Percentiles rank a stretch among this genome's conserved stretches.
Evolutionary conservation across 2,329 filamentous ascomycete genomes (phyloP).

Genomic region (Aspergillus sp.): DNA sequence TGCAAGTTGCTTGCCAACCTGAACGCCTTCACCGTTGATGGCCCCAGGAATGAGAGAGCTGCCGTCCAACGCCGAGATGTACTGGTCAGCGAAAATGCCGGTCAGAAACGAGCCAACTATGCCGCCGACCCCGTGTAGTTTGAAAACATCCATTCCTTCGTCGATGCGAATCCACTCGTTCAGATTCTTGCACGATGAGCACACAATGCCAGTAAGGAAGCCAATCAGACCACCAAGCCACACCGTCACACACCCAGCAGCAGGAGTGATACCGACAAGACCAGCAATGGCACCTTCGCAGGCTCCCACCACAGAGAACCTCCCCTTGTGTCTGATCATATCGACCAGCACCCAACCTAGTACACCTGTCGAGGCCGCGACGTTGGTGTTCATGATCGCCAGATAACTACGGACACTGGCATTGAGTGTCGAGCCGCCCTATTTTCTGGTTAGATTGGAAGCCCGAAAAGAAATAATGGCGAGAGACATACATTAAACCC

Average conservation of each 20-base stretch:
- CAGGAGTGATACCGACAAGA: constrained; percentile 61
- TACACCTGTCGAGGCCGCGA: constrained; percentile 55
- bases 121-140: constrained; percentile 58
- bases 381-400: constrained; percentile 60
- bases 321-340: constrained; percentile 52
- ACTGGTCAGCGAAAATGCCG: constrained; percentile 54
- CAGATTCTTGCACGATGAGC: constrained; percentile 50
- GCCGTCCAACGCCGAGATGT: constrained; percentile 50
- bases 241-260: constrained; percentile 53
- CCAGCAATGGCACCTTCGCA: constrained; percentile 60
- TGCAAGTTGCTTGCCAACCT: constrained; percentile 57
- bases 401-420: constrained; percentile 55
- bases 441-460: neutral
- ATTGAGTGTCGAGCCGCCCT: constrained; percentile 55
- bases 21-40: constrained; percentile 56
- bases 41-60: constrained; percentile 47
- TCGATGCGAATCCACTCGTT: constrained; percentile 57
- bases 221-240: constrained; percentile 59
- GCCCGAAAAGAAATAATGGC: neutral
- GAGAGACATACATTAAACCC: constrained; percentile 51
- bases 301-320: constrained; percentile 57
- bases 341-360: constrained; percentile 57
- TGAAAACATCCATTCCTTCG: constrained; percentile 61
- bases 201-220: constrained; percentile 55
- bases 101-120: constrained; percentile 60